These are phyloP conservation scores for Dothideomycetes sp. DNA, from an alignment of 2,329 filamentous ascomycete genomes.

Conservation along the genomic window DNA sequence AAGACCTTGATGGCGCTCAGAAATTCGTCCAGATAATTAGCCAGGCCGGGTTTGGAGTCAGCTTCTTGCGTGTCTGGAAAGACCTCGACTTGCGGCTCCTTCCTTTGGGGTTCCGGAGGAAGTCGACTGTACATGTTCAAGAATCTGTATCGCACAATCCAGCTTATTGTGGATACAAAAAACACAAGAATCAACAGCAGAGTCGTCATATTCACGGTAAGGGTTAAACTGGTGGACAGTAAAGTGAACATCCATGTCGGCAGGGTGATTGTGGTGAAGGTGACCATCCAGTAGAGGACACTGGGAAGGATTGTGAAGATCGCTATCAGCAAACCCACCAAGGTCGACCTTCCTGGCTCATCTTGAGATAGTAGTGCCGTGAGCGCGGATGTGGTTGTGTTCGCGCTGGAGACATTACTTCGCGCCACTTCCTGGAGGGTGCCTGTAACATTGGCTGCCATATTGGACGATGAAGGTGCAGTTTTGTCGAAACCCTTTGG, in stretches of 20 bases:
- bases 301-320: conserved; percentile 40
- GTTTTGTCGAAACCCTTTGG: no score
- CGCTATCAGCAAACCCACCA: conserved; percentile 17
- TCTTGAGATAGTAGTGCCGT: background rate
- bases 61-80: conserved; percentile 89
- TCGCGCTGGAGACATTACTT: background rate
- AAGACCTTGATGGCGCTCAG: conserved; percentile 98
- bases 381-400: background rate
- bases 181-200: conserved; percentile 71
- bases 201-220: conserved; percentile 98
- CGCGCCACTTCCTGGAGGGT: background rate
- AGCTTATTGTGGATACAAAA: conserved; percentile 75
- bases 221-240: conserved; percentile 85
- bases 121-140: conserved; percentile 94
- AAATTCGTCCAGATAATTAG: conserved; percentile 97
- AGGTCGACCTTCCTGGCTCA: background rate
- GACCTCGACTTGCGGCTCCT: conserved; percentile 88
- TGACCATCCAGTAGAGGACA: conserved; percentile 66
- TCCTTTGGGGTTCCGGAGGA: conserved; percentile 86
- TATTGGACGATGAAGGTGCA: background rate
- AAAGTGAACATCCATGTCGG: conserved; percentile 82
- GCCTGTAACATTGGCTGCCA: background rate
- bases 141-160: conserved; percentile 90
- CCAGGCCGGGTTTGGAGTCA: conserved; percentile 77
- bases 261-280: conserved; percentile 76